Percentiles rank a stretch among this genome's conserved stretches.
Evolutionary conservation across 2,329 filamentous ascomycete species (phyloP).

Genomic region (Colletotrichum orbiculare): DNA sequence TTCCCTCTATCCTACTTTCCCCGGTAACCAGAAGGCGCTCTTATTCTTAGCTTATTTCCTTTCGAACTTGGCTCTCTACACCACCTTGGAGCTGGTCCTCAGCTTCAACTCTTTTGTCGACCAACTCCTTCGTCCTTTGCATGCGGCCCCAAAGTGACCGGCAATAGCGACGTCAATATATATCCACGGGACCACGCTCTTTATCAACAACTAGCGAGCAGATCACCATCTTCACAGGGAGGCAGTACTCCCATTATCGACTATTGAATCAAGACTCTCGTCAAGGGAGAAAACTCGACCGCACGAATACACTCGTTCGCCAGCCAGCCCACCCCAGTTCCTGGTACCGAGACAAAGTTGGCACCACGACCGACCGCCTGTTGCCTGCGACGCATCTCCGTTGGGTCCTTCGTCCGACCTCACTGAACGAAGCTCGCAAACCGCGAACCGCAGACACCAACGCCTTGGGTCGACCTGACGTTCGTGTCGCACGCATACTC

Average conservation of each 20-base stretch:
- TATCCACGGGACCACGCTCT: conserved; percentile 10
- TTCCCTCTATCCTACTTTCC: no score
- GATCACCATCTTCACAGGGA: conserved; percentile 3
- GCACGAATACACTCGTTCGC: conserved; percentile 18
- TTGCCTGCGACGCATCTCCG: conserved; percentile 21
- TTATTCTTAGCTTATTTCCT: no score
- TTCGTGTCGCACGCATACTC: conserved; percentile 31
- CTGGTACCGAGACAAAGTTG: conserved; percentile 31
- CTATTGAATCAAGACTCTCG: neutral
- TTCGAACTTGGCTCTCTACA: no score
- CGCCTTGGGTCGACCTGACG: conserved; percentile 30
- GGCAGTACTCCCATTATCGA: neutral
- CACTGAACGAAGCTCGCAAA: neutral
- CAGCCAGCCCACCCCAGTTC: conserved; percentile 27
- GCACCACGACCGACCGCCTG: conserved; percentile 21
- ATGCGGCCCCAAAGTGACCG: neutral
- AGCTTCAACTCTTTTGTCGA: neutral
- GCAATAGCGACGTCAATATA: conserved; percentile 26
- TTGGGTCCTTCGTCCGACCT: conserved; percentile 34
- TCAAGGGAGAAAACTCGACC: conserved; percentile 17
- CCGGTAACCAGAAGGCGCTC: no score
- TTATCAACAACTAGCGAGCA: conserved; percentile 16
- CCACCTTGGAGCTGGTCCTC: no score
- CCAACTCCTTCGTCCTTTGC: no score
- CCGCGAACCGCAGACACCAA: conserved; percentile 12